Percentiles rank a stretch among this genome's conserved stretches.
Evolutionary conservation across 2,329 filamentous ascomycete species (phyloP).

Genomic region (Sporothrix protearum): DNA sequence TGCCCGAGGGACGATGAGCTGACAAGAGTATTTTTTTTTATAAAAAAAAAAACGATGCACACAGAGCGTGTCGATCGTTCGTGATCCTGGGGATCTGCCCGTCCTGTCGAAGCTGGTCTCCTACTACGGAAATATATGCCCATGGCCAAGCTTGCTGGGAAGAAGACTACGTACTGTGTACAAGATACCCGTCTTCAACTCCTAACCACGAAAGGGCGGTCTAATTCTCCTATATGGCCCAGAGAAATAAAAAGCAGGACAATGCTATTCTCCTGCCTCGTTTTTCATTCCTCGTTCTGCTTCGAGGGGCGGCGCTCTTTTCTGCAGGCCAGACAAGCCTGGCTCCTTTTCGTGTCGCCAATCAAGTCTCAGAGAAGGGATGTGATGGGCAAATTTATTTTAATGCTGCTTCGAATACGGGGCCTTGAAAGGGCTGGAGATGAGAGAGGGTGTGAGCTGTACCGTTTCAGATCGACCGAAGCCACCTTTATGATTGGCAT

Average conservation of each 20-base stretch:
- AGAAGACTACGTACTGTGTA: not conserved
- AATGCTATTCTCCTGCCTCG: not conserved
- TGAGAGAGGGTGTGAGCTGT: not conserved
- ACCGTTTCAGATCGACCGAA: constrained; percentile 16
- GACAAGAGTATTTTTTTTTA: too few species aligned
- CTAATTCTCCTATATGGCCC: not conserved
- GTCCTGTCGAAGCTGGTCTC: not conserved
- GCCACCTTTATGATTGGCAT: constrained; percentile 18
- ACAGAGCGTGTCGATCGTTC: constrained; percentile 13
- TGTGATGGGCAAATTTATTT: not conserved
- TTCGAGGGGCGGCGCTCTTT: not conserved
- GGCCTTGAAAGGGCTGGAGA: not conserved
- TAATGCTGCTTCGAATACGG: not conserved
- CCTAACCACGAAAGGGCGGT: not conserved
- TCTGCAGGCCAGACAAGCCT: not conserved
- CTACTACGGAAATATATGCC: not conserved
- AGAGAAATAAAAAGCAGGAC: not conserved
- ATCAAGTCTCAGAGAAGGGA: not conserved
- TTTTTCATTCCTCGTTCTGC: not conserved
- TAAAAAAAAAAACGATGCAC: not conserved
- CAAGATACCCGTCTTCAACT: not conserved
- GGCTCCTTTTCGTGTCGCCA: not conserved
- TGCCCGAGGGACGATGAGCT: not conserved
- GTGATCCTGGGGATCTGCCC: constrained; percentile 16
- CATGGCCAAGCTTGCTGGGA: not conserved